Evolutionary conservation across 805 yeast species (phyloP), one percentile per base, ranked within the genome.

Genomic region (Millerozyma miso): DNA sequence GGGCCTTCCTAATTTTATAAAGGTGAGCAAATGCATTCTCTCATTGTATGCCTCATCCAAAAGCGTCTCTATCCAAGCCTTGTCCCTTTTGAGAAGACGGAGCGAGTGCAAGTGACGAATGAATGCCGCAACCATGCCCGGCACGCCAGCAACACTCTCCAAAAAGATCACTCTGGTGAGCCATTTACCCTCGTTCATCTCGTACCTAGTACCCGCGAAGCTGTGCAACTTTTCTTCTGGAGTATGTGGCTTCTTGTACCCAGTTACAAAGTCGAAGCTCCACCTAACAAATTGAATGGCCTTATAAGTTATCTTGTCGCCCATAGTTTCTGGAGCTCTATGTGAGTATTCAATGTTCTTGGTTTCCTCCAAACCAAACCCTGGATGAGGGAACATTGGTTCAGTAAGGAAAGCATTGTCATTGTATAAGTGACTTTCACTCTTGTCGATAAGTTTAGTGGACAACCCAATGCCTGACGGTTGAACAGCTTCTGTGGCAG

Each of bases 81-180:
- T 76, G 57, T 83, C 90, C 45, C 89, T 63, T 53, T 72, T 71
- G 50, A 84, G 65, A 39, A 81, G 59, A 50, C 90, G 65, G 38
- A 83, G 57, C 2, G 86, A 76, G 48, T 80, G 81, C 52, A 83
- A 68, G 56, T 84, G 89, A 44, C 89, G 73, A 35, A 84, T 59
- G 62, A 82, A 83, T 1, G 85, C 84, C 3, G 86, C 90, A 37
- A 80, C 85, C 71, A 81, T 77, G 7, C 90, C 89, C 1, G 90
- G 90, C n/a, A 83, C 86, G 5, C 88, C 89, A 4, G 90, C 90
- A 43, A 84, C 72, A 46, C 81, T 74, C 59, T 83, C 90, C 50
- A 83, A 69, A 52, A 84, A 81, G 32, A 84, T 76, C 43, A 76
- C 62, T 42, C 85, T 60, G 4, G 79, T 75, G 44, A 84, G 52